phyloP scores from a whole-genome alignment of 495 filamentous ascomycete genomes.

The Tuber indicum region DNA sequence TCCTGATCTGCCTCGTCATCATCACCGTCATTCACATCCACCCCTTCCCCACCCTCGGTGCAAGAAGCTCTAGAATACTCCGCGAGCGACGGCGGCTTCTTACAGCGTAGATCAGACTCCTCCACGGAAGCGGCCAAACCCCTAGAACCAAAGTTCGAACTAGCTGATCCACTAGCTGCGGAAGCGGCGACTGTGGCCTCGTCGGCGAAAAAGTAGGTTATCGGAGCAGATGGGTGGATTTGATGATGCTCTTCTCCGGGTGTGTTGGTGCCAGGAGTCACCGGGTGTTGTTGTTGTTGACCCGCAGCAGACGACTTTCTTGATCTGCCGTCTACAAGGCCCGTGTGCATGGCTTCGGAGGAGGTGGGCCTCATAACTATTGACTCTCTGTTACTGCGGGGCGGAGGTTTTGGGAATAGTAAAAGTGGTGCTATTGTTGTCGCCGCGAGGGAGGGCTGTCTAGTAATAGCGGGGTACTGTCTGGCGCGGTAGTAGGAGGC shows the following conservation, averaged over 20 bases:
- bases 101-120: constrained; percentile 34
- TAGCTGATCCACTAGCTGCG: constrained; percentile 38
- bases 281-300: constrained; percentile 5
- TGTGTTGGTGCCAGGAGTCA: constrained; percentile 27
- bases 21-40: constrained; percentile 12
- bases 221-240: constrained; percentile 44
- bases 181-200: constrained; percentile 51
- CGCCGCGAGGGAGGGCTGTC: constrained; percentile 6
- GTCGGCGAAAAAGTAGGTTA: constrained; percentile 54
- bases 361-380: constrained; percentile 34
- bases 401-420: constrained; percentile 15
- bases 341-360: constrained; percentile 35
- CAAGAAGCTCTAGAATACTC: constrained; percentile 19
- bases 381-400: not conserved
- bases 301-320: constrained; percentile 36
- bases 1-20: constrained; percentile 42
- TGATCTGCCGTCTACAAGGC: constrained; percentile 29
- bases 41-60: constrained; percentile 10
- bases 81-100: constrained; percentile 21
- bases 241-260: constrained; percentile 25
- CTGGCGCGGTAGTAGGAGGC: constrained; percentile 13
- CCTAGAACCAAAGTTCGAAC: constrained; percentile 32
- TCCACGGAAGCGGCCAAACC: constrained; percentile 43
- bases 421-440: constrained; percentile 6
- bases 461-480: constrained; percentile 34